Conservation (phyloP, 1,139 yeast species). For the Taphrina wiesneri region DNA sequence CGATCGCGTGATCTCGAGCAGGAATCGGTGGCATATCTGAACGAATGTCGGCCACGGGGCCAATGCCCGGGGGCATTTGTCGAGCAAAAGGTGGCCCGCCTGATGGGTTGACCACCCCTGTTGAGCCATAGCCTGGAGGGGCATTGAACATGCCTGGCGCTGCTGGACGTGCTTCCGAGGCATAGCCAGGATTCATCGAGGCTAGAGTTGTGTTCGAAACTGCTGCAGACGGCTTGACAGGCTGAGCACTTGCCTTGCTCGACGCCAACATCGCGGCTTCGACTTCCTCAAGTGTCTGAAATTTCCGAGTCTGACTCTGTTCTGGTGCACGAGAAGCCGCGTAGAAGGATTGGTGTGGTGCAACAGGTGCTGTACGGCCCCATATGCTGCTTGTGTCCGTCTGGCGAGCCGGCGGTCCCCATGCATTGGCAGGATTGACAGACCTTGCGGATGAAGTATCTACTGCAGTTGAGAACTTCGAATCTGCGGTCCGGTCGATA, state of each 20-base stretch:
- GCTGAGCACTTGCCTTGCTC: background rate
- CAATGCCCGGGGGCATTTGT: slow-evolving; percentile 33
- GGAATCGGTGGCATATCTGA: slow-evolving; percentile 37
- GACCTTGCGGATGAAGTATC: slow-evolving; percentile 13
- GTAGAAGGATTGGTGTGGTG: background rate
- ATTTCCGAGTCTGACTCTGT: slow-evolving; percentile 46
- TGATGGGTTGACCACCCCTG: slow-evolving; percentile 36
- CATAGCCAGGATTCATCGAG: background rate
- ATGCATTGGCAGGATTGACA: background rate
- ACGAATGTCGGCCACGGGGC: slow-evolving; percentile 43
- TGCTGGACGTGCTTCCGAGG: background rate
- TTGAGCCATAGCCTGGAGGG: slow-evolving; percentile 18
- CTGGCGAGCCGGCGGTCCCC: background rate
- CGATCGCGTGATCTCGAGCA: background rate
- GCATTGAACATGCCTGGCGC: slow-evolving; percentile 37
- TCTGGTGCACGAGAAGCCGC: background rate
- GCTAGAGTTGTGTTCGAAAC: background rate
- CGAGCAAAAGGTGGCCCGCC: slow-evolving; percentile 38
- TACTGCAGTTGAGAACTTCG: slow-evolving; percentile 36
- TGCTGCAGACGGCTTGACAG: background rate
- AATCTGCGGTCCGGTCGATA: slow-evolving; percentile 10
- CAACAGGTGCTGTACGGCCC: background rate
- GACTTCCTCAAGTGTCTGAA: slow-evolving; percentile 70
- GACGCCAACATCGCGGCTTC: slow-evolving; percentile 63
- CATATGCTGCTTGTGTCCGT: background rate